These are phyloP conservation scores for Tuber microsphaerosporum DNA, from an alignment of 495 filamentous ascomycete genomes.

Conservation along the genomic window DNA sequence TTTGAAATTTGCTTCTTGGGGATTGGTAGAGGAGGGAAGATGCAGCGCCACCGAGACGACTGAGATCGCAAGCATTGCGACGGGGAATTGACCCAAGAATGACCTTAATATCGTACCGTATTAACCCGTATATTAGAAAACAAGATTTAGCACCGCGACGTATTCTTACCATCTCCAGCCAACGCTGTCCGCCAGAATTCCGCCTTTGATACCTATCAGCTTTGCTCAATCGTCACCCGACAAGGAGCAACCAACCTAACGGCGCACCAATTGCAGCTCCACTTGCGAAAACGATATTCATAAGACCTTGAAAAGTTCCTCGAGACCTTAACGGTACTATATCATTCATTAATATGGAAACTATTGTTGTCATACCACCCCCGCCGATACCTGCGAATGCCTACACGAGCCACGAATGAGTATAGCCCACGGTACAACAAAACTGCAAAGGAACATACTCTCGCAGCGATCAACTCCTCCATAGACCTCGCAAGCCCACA, in stretches of 20 bases:
- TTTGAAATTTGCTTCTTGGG: conserved; percentile 40
- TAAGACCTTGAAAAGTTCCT: conserved; percentile 72
- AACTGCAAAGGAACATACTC: conserved; percentile 9
- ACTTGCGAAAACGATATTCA: conserved; percentile 70
- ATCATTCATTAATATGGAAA: conserved; percentile 70
- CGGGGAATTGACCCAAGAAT: conserved; percentile 64
- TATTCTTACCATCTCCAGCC: conserved; percentile 70
- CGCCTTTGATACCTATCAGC: conserved; percentile 41
- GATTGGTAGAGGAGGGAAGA: conserved; percentile 52
- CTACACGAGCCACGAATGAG: conserved; percentile 10
- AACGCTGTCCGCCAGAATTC: conserved; percentile 64
- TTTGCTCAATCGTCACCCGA: background rate
- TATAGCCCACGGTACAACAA: background rate
- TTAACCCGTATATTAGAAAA: conserved; percentile 1
- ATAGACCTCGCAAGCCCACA: conserved; percentile 69
- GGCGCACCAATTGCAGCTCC: conserved; percentile 68
- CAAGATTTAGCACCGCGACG: background rate
- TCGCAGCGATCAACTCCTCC: conserved; percentile 60
- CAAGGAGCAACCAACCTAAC: conserved; percentile 47
- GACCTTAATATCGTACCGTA: conserved; percentile 48
- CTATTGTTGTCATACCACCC: conserved; percentile 78
- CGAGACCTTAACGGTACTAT: conserved; percentile 68
- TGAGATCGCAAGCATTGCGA: conserved; percentile 61
- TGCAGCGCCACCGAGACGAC: conserved; percentile 58
- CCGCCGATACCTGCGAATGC: conserved; percentile 69